Base-by-base conservation (phyloP, 305 asterid species). In the Euphrasia arctica region DNA sequence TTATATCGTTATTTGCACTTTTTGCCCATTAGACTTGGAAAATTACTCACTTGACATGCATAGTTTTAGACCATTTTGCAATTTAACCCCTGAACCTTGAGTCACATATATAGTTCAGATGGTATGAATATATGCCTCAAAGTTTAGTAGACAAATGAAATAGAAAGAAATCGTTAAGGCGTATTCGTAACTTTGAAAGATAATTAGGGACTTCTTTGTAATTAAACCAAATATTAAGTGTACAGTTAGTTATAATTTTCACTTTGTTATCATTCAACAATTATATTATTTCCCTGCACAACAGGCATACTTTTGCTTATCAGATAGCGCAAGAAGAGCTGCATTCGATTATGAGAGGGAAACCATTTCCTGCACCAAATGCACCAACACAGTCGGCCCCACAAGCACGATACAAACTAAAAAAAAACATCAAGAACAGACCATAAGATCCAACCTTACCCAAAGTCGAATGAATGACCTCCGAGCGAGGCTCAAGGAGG, bases 261-360 rank as follows among this genome's bases (percentile, higher is more conserved):
- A 1, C 34, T 31, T 31, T 31, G 34, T 47, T 32, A 32, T 32
- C 36, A 32, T 32, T 32, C 36, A 32, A 32, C 36, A 32, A 32
- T 32, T 3, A 32, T 32, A 5, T 31, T 31, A 31, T 4, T 45
- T 45, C 32, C 12, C 43, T 11, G 31, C 66, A 52, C 50, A 66
- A 25, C 80, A 89, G 95, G 97, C 97, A 43, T 87, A 90, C 66
- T 70, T 50, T n/a, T 85, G 88, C 59, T 63, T 87, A 72, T 85
- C 88, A 0, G 88, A 85, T 29, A 60, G 36, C 25, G 70, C 71
- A 60, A 78, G 76, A 60, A 80, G 84, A 73, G 69, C 69, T 31
- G 72, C 71, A 34, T 90, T 87, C 64, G 84, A 85, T 70, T 51
- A 60, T 42, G 74, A 79, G 51, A 83, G 82, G 65, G 64, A 69